phyloP scores from a whole-genome alignment of 169 alveolate species.

The Eimeria brunetti region DNA sequence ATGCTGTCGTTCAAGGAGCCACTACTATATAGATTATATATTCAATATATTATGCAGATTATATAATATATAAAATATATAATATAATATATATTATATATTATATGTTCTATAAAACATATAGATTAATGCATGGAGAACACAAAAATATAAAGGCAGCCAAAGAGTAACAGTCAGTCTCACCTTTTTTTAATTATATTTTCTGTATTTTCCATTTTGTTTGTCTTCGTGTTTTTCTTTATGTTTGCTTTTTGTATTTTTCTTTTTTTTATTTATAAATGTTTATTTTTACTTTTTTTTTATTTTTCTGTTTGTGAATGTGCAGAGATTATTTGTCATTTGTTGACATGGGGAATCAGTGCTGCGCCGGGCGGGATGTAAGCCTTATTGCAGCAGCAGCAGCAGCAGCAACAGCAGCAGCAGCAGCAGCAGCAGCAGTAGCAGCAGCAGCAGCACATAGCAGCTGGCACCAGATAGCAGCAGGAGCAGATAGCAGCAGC shows the following conservation, averaged over 20 bases:
- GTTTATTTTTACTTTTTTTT: not conserved
- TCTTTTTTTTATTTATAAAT: not conserved
- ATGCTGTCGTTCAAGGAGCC: too few species aligned
- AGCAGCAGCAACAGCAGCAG: not conserved
- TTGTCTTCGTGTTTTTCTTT: not conserved
- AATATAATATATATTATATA: too few species aligned
- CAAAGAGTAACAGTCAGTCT: not conserved
- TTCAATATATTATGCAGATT: too few species aligned
- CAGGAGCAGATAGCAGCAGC: not conserved
- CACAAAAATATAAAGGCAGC: too few species aligned
- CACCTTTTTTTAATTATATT: too few species aligned
- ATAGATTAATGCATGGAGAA: too few species aligned
- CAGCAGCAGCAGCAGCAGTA: not conserved
- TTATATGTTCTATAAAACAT: too few species aligned
- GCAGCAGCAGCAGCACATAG: not conserved
- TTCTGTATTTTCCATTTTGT: not conserved
- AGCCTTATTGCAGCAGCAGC: not conserved
- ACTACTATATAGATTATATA: too few species aligned
- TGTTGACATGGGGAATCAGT: constrained; percentile 85
- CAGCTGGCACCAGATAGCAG: not conserved
- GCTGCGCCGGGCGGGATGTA: constrained; percentile 89
- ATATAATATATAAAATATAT: too few species aligned
- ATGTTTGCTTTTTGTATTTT: too few species aligned
- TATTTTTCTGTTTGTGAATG: not conserved
- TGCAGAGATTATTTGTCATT: not conserved